Base-by-base conservation (phyloP, 2,329 filamentous ascomycete species). In the Botrytis aclada region DNA sequence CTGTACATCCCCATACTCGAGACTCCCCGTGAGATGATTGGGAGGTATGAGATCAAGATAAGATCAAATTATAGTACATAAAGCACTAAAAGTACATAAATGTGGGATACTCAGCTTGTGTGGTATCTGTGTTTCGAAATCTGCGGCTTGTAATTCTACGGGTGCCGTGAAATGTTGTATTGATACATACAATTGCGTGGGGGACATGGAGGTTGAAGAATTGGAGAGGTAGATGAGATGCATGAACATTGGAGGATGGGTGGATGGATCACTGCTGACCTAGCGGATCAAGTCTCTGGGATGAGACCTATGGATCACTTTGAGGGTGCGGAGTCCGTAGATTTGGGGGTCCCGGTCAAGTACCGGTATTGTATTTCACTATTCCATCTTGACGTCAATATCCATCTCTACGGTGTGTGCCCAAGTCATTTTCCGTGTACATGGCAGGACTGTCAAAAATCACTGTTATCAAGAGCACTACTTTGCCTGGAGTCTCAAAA, bases 311-410 rank as follows among this genome's bases (percentile, higher is more conserved):
- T 32, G n/a, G 18, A 64, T 64, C 39, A 45, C 61, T 32, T 64
- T 20, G 18, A n/a, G 61, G 61, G 61, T 32, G n/a, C n/a, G 61
- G 61, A 32, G 39, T 64, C 39, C 61, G 39, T 43, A 64, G 61
- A 43, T 64, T 22, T 5, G 22, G 60, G 60, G 22, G 39, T 43
- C 22, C 61, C 61, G 61, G 37, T 29, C n/a, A 39, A 39, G 39
- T 63, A 20, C 61, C 61, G 37, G n/a, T 43, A 41, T 41, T 7
- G 18, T 29, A 29, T 56, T 56, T 34, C 18, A 60, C 20, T 25
- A 37, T 45, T 64, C 60, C 25, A 32, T 64, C 25, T 64, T 64
- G n/a, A 43, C 61, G 61, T 64, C 61, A 64, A 64, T 45, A 22
- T 45, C 29, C n/a, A 45, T 32, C 16, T 16, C 39, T 32, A 64